Percentiles rank a stretch among this genome's conserved stretches.
These are phyloP conservation scores for Mycocentrospora acerina DNA, from an alignment of 2,329 filamentous ascomycete species.

Conservation along the genomic window DNA sequence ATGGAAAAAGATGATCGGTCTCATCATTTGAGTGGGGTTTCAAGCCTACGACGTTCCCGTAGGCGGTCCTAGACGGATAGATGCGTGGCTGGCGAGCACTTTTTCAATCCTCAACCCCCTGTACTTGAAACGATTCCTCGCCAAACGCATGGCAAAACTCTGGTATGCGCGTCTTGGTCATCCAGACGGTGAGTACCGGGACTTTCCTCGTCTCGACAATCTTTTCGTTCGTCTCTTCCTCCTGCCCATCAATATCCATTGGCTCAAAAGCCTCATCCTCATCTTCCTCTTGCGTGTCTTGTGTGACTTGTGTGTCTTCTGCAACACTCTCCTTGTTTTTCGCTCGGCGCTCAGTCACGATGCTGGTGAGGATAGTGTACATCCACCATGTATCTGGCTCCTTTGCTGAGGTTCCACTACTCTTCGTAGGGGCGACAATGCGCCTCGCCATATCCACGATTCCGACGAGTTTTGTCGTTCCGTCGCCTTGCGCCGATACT, in stretches of 20 bases:
- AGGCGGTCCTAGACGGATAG: too few species aligned
- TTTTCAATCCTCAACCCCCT: neutral
- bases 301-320: neutral
- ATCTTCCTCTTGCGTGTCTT: slow-evolving; percentile 1
- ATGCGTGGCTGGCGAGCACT: too few species aligned
- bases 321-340: neutral
- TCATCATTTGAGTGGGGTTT: too few species aligned
- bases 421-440: slow-evolving; percentile 7
- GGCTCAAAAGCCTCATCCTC: slow-evolving; percentile 19
- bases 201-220: slow-evolving; percentile 5
- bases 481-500: slow-evolving; percentile 23
- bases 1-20: too few species aligned
- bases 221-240: neutral
- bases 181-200: slow-evolving; percentile 25
- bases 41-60: too few species aligned
- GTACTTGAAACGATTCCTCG: slow-evolving; percentile 15
- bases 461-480: slow-evolving; percentile 20
- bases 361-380: slow-evolving; percentile 19
- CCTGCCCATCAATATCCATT: slow-evolving; percentile 8
- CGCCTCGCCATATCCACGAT: slow-evolving; percentile 23
- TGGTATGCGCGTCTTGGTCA: slow-evolving; percentile 17
- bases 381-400: slow-evolving; percentile 15
- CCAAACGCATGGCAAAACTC: slow-evolving; percentile 20
- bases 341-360: slow-evolving; percentile 6
- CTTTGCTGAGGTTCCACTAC: slow-evolving; percentile 1